A percentile compares a stretch with the other conserved stretches of the same genome.
These are phyloP conservation scores for Kwoniella newhampshirensis DNA, from an alignment of 768 basidiomycete genomes.

Conservation along the genomic window DNA sequence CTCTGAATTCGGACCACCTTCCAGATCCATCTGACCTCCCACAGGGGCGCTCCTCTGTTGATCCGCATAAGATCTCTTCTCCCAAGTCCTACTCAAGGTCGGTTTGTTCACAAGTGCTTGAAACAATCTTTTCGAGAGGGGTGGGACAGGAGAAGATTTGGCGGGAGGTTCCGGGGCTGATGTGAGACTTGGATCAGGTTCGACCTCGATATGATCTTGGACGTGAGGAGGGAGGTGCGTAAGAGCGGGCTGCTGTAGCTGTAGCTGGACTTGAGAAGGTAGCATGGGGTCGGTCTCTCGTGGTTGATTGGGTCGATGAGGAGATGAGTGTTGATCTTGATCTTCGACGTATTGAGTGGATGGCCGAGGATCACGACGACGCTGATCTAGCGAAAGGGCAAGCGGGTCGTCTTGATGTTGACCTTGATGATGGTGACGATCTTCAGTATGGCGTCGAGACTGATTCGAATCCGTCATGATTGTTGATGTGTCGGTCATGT, in stretches of 20 bases:
- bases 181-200: not conserved
- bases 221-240: not conserved
- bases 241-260: not conserved
- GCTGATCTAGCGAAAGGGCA: too few relatives aligned
- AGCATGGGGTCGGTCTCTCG: conserved; percentile 13
- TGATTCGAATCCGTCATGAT: not conserved
- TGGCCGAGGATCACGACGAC: too few relatives aligned
- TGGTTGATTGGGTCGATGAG: conserved; percentile 4
- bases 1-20: not conserved
- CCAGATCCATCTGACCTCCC: not conserved
- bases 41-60: conserved; percentile 12
- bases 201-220: not conserved
- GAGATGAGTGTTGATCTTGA: not conserved
- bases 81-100: conserved; percentile 27
- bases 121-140: conserved; percentile 14
- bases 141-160: not conserved
- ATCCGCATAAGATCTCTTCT: conserved; percentile 20
- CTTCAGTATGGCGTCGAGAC: not conserved
- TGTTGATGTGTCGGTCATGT: too few relatives aligned
- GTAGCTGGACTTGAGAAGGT: not conserved
- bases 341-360: not conserved
- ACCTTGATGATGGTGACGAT: not conserved
- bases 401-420: not conserved
- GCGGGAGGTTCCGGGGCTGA: not conserved
- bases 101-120: conserved; percentile 15